Evolutionary conservation across 345 rosid species (phyloP).

Genomic region (Mangifera indica): DNA sequence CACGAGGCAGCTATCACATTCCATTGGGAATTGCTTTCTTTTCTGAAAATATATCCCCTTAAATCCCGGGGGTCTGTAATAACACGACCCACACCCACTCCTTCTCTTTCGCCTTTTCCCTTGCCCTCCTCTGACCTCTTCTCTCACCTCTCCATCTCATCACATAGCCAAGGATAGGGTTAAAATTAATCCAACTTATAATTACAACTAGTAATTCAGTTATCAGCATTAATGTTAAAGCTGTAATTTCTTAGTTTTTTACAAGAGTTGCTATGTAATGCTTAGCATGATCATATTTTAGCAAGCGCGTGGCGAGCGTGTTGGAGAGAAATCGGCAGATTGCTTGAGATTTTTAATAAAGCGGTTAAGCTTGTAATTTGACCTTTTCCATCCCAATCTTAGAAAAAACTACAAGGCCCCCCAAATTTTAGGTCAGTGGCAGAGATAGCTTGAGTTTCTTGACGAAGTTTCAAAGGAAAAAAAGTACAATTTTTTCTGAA

Average conservation of each 20-base stretch:
- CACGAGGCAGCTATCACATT: slow-evolving; percentile 49
- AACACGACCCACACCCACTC: neutral
- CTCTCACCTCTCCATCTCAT: neutral
- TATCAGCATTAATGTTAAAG: too few species aligned
- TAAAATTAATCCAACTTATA: too few species aligned
- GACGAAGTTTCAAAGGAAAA: neutral
- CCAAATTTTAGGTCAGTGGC: slow-evolving; percentile 11
- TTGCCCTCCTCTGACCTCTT: neutral
- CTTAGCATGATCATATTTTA: neutral
- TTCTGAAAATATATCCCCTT: slow-evolving; percentile 29
- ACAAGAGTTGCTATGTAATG: too few species aligned
- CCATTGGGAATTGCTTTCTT: slow-evolving; percentile 45
- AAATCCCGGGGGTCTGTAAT: slow-evolving; percentile 38
- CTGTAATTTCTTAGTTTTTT: too few species aligned
- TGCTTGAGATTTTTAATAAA: slow-evolving; percentile 12
- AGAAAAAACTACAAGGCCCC: neutral
- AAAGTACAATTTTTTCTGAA: neutral
- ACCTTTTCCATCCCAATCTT: neutral
- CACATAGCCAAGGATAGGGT: too few species aligned
- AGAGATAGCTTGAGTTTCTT: neutral
- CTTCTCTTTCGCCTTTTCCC: neutral
- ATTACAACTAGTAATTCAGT: too few species aligned
- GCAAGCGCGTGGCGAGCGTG: neutral
- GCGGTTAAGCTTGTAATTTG: neutral
- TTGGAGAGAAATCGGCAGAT: slow-evolving; percentile 4